Base-by-base conservation (phyloP, 2,329 filamentous ascomycete genomes). In the Leptographium procerum region DNA sequence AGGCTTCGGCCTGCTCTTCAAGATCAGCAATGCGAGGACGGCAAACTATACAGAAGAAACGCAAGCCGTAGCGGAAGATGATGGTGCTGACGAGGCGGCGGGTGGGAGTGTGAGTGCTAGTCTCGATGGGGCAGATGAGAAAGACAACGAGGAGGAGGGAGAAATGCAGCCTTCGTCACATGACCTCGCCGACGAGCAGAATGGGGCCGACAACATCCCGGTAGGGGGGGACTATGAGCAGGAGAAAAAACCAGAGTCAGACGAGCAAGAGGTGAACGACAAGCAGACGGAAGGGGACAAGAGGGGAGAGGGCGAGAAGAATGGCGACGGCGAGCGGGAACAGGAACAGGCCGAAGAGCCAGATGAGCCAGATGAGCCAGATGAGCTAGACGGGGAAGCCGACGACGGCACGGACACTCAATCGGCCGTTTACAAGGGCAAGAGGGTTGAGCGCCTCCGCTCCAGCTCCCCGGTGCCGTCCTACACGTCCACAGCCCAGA, bases 1-100 rank as follows among this genome's bases (percentile, higher is more conserved):
- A 34, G 94, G 94, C 0, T 89, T 97, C 67, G 91, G 85, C 1
- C 80, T 96, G 51, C 79, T 95, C 71, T 99, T 95, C 71, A 86
- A 84, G 66, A 86, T 97, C 56, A 95, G 89, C 66, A 88, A 95
- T 58, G 88, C 91, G 66, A 96, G 91, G 69, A 72, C 40, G 69
- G 71, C 53, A 59, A 55, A 31, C 26, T 26, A 31, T 5, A 56
- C 62, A 14, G 59, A 60, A 28, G 57, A 62, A 8, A 54, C 48
- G 4, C 60, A 57, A 8, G 57, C 51, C 0, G 61, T 52, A 8
- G 40, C 13, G 2, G 40, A 3, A 6, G 40, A 8, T 1, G 58
- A 54, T 4, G 52, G 58, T 0, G 62, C 65, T 19, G 64, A 64
- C 7, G 64, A 63, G 2, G 64, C 63, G 7, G 63, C 59, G 16